These are phyloP conservation scores for Alternaria conjuncta DNA, from an alignment of 2,329 filamentous ascomycete genomes.

Conservation along the genomic window DNA sequence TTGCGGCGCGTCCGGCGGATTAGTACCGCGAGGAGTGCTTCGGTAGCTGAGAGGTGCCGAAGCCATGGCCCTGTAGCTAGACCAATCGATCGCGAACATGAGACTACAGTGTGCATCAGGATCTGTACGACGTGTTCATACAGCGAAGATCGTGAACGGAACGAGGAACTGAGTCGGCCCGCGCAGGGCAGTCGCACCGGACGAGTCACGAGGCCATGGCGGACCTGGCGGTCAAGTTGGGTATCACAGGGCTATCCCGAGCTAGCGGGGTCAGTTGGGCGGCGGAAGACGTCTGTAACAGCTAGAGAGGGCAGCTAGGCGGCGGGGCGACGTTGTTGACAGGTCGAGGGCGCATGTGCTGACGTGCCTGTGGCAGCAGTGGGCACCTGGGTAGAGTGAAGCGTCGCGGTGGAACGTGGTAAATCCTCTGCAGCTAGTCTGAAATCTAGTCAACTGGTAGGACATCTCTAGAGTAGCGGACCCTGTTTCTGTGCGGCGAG, in stretches of 20 bases:
- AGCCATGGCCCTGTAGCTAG: background rate
- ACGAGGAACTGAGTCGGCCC: slow-evolving; percentile 14
- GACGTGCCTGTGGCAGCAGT: background rate
- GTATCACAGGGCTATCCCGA: slow-evolving; percentile 19
- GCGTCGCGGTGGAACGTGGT: background rate
- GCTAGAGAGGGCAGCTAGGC: slow-evolving; percentile 3
- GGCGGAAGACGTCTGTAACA: slow-evolving; percentile 5
- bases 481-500: slow-evolving; percentile 3
- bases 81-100: background rate
- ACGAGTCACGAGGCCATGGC: slow-evolving; percentile 18
- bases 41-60: slow-evolving; percentile 4
- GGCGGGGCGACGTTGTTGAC: slow-evolving; percentile 18
- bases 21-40: background rate
- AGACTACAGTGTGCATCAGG: slow-evolving; percentile 3
- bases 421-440: background rate
- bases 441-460: background rate
- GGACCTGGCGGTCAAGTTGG: slow-evolving; percentile 16
- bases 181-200: slow-evolving; percentile 8
- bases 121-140: slow-evolving; percentile 24
- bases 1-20: slow-evolving; percentile 8
- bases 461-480: background rate
- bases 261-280: slow-evolving; percentile 17
- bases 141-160: slow-evolving; percentile 23
- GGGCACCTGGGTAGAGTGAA: background rate
- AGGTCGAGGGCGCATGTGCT: slow-evolving; percentile 8